phyloP scores from a whole-genome alignment of 2,329 filamentous ascomycete species.

The Tolypocladium ovalisporum region DNA sequence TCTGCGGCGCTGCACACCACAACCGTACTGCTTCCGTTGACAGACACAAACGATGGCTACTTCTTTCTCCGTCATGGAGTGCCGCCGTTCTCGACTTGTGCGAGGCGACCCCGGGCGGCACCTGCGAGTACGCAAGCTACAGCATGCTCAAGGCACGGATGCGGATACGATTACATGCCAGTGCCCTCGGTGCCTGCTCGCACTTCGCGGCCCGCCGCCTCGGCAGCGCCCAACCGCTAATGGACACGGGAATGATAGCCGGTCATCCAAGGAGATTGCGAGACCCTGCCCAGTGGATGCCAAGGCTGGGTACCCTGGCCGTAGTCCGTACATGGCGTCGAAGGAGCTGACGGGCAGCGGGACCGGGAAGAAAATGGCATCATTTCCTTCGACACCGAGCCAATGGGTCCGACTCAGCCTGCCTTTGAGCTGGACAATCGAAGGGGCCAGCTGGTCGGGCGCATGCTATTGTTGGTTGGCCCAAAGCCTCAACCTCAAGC shows the following conservation, averaged over 20 bases:
- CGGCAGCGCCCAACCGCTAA: not conserved
- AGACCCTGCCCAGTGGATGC: not conserved
- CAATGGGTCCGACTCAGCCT: not conserved
- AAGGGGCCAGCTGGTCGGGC: not conserved
- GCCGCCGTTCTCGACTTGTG: not conserved
- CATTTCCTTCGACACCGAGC: not conserved
- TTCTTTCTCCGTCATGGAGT: not conserved
- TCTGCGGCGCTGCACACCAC: not conserved
- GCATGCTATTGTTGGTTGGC: not conserved
- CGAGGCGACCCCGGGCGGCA: not conserved
- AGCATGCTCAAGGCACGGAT: not conserved
- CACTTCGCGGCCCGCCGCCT: not conserved
- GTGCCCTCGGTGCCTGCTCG: too few relatives aligned
- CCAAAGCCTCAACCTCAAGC: not conserved
- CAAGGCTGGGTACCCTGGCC: not conserved
- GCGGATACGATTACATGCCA: not conserved
- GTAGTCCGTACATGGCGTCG: not conserved
- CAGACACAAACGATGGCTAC: not conserved
- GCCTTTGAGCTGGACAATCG: not conserved
- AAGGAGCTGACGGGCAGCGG: not conserved
- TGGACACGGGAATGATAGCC: not conserved
- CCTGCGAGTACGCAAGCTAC: too few relatives aligned
- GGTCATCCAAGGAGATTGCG: constrained; percentile 4
- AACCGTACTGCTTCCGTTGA: not conserved
- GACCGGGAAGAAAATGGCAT: not conserved